Conservation (phyloP, 768 basidiomycete species). For the Phlebiopsis gigantea region DNA sequence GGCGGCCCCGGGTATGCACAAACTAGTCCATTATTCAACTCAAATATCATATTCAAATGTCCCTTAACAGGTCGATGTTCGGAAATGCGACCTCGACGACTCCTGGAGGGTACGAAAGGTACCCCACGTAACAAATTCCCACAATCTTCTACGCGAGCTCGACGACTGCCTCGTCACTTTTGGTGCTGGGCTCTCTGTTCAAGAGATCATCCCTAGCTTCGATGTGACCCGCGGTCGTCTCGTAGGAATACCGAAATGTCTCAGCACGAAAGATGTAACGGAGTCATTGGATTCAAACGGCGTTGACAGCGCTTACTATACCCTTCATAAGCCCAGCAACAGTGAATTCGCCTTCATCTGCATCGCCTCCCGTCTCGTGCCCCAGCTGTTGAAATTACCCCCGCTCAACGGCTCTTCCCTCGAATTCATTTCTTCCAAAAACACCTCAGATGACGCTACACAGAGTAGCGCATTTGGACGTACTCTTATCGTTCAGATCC, state of each 20-base stretch:
- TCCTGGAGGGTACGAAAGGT: not conserved
- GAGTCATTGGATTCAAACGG: constrained; percentile 41
- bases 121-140: not conserved
- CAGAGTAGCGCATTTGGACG: constrained; percentile 43
- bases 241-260: constrained; percentile 37
- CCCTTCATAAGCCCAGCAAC: constrained; percentile 24
- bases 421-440: not conserved
- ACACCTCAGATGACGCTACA: constrained; percentile 24
- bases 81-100: not conserved
- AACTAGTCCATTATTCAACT: too few relatives aligned
- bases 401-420: not conserved
- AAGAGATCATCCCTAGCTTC: constrained; percentile 52
- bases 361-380: constrained; percentile 35
- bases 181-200: constrained; percentile 51
- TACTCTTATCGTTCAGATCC: not conserved
- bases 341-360: constrained; percentile 38
- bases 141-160: constrained; percentile 25
- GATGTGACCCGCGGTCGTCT: constrained; percentile 58
- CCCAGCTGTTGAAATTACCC: constrained; percentile 28
- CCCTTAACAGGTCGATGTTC: not conserved
- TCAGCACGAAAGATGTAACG: constrained; percentile 31
- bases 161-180: constrained; percentile 48
- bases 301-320: constrained; percentile 33
- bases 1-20: too few relatives aligned
- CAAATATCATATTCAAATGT: too few relatives aligned